Percentiles rank a stretch among this genome's conserved stretches.
phyloP scores from a whole-genome alignment of 345 rosid species.

The Gossypium herbaceum region DNA sequence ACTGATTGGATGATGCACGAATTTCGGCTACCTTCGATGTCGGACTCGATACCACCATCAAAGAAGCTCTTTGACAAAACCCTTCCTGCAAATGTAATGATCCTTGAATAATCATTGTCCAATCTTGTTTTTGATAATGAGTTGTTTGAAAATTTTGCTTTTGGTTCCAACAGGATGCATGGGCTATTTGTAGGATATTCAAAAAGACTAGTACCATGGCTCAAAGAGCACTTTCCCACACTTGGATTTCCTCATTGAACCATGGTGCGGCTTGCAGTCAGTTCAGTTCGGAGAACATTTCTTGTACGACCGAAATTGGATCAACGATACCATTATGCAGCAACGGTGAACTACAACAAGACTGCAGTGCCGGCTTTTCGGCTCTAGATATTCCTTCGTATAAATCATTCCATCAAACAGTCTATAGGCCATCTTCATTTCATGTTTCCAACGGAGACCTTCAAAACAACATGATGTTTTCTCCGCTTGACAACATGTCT shows the following conservation, averaged over 20 bases:
- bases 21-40: constrained; percentile 71
- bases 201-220: constrained; percentile 71
- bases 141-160: neutral
- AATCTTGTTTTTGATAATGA: neutral
- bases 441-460: constrained; percentile 27
- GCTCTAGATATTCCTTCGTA: constrained; percentile 27
- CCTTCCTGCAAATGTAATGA: constrained; percentile 59
- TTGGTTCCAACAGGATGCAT: constrained; percentile 55
- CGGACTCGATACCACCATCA: constrained; percentile 39
- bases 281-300: constrained; percentile 43
- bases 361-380: constrained; percentile 28
- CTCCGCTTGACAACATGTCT: constrained; percentile 30
- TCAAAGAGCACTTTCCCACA: constrained; percentile 59
- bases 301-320: constrained; percentile 46
- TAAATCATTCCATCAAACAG: constrained; percentile 22
- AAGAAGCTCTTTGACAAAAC: constrained; percentile 55
- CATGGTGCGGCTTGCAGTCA: constrained; percentile 27
- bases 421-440: constrained; percentile 25
- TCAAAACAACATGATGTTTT: constrained; percentile 33
- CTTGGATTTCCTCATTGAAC: constrained; percentile 40
- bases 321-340: constrained; percentile 34
- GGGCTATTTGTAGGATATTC: constrained; percentile 98
- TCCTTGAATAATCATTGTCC: neutral
- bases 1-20: constrained; percentile 99
- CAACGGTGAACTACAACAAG: constrained; percentile 26